phyloP scores from a whole-genome alignment of 2,329 filamentous ascomycete genomes.

The Colletotrichum melonis region DNA sequence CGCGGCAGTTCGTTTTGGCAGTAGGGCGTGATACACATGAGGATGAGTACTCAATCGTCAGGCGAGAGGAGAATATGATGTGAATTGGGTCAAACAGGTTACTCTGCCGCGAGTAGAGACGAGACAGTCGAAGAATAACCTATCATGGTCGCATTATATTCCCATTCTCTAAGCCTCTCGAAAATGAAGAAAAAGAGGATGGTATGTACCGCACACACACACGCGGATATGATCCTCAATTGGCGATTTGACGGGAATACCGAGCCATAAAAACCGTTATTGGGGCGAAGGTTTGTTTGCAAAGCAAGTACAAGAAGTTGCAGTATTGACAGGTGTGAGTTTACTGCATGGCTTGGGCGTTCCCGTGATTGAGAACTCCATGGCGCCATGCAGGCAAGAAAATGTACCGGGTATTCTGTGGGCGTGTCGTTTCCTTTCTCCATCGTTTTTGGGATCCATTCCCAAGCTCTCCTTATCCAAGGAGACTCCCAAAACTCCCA shows the following conservation, averaged over 20 bases:
- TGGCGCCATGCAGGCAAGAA: constrained; percentile 48
- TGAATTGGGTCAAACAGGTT: constrained; percentile 21
- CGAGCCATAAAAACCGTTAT: constrained; percentile 40
- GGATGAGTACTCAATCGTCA: neutral
- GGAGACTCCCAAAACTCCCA: constrained; percentile 25
- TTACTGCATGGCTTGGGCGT: constrained; percentile 45
- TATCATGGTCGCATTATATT: constrained; percentile 39
- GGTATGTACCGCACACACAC: constrained; percentile 37
- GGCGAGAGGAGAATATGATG: constrained; percentile 45
- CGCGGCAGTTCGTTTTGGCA: neutral
- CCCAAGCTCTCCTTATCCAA: constrained; percentile 42
- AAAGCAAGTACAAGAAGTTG: constrained; percentile 56
- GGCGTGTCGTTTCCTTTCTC: constrained; percentile 44
- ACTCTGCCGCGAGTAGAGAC: constrained; percentile 8
- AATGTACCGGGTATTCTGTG: constrained; percentile 41
- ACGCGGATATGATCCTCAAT: constrained; percentile 41
- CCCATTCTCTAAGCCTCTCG: constrained; percentile 13
- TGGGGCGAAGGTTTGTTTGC: constrained; percentile 37
- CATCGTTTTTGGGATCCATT: constrained; percentile 38
- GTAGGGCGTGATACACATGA: neutral
- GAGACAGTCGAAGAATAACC: constrained; percentile 26
- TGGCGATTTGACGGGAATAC: constrained; percentile 14
- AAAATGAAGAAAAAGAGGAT: constrained; percentile 11
- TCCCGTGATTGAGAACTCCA: constrained; percentile 45
- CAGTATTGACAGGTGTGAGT: constrained; percentile 41